phyloP scores from a whole-genome alignment of 768 basidiomycete species.

The Neoboletus magnificus region DNA sequence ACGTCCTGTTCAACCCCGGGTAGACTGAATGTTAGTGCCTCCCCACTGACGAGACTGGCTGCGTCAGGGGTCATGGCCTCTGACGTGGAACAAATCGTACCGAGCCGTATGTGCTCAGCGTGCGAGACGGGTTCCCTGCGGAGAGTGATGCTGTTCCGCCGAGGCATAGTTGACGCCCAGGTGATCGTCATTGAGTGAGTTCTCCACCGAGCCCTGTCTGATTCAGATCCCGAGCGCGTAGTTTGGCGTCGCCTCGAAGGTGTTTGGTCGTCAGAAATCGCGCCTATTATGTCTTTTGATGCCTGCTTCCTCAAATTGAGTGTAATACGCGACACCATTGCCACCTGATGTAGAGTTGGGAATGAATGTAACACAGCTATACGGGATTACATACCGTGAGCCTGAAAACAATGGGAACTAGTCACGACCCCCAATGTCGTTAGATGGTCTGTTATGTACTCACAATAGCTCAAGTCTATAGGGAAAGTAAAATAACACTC shows the following conservation, averaged over 20 bases:
- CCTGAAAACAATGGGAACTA: conserved; percentile 29
- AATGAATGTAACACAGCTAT: not conserved
- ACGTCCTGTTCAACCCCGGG: not conserved
- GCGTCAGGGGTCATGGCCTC: not conserved
- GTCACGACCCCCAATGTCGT: conserved; percentile 28
- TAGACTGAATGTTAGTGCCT: not conserved
- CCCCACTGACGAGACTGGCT: not conserved
- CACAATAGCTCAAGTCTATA: conserved; percentile 40
- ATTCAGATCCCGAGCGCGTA: not conserved
- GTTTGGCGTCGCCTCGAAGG: not conserved
- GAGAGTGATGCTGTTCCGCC: not conserved
- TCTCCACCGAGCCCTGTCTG: not conserved
- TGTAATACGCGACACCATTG: conserved; percentile 70
- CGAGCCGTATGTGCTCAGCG: not conserved
- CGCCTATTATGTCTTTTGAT: not conserved
- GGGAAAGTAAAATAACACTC: not conserved
- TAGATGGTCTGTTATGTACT: conserved; percentile 6
- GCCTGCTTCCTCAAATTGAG: conserved; percentile 50
- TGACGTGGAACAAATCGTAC: not conserved
- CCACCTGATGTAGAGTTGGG: conserved; percentile 35
- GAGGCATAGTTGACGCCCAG: not conserved
- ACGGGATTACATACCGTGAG: conserved; percentile 11
- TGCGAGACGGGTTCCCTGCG: not conserved
- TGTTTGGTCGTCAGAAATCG: not conserved
- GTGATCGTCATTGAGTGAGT: not conserved